These are phyloP conservation scores for Tricladium varicosporioides DNA, from an alignment of 2,329 filamentous ascomycete genomes.

Conservation along the genomic window DNA sequence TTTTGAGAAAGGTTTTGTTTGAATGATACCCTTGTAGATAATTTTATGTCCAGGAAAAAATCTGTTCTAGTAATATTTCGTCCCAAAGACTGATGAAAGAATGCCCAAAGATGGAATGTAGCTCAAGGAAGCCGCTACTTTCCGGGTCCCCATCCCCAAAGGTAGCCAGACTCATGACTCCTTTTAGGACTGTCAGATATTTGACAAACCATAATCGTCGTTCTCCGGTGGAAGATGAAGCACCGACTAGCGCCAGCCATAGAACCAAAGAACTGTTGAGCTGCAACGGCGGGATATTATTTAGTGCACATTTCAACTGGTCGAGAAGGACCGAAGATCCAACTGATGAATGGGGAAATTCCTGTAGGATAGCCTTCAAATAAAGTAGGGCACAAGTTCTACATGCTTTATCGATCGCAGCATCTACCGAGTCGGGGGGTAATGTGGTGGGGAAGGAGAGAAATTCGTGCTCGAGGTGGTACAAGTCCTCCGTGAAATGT, in stretches of 20 bases:
- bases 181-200: slow-evolving; percentile 2
- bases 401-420: slow-evolving; percentile 15
- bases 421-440: not conserved
- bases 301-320: slow-evolving; percentile 14
- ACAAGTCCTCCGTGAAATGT: slow-evolving; percentile 20
- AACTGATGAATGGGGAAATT: slow-evolving; percentile 19
- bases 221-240: slow-evolving; percentile 5
- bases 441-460: slow-evolving; percentile 14
- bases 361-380: slow-evolving; percentile 21
- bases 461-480: slow-evolving; percentile 16
- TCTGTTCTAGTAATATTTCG: not conserved
- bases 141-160: slow-evolving; percentile 1
- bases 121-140: slow-evolving; percentile 8
- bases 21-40: no score
- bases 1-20: no score
- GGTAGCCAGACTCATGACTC: not conserved
- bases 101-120: slow-evolving; percentile 11
- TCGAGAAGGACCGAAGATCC: slow-evolving; percentile 18
- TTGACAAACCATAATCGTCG: slow-evolving; percentile 3
- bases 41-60: no score
- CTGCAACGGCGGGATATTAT: not conserved
- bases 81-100: slow-evolving; percentile 4
- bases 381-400: slow-evolving; percentile 20
- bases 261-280: slow-evolving; percentile 5
- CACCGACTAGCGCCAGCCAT: slow-evolving; percentile 16